Evolutionary conservation across 805 yeast genomes (phyloP).

Genomic region (Yarrowia sp.): DNA sequence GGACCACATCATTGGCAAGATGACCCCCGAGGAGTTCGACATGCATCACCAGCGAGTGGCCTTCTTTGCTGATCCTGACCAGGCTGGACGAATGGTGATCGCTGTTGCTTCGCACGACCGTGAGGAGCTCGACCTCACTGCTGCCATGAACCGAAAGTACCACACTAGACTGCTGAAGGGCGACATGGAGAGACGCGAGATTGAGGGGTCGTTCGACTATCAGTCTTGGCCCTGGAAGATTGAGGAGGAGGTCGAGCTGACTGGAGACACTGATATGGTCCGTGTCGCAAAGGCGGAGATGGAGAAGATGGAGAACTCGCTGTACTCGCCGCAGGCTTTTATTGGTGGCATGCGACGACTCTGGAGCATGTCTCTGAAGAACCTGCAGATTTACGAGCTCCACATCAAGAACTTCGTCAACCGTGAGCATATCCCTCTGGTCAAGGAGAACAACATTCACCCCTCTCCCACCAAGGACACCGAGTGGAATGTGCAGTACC

Average conservation of each 20-base stretch:
- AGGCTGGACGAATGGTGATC: constrained; percentile 13
- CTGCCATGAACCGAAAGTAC: constrained; percentile 13
- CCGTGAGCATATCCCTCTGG: not conserved
- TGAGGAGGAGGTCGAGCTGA: not conserved
- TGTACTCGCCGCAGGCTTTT: not conserved
- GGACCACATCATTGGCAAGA: constrained; percentile 30
- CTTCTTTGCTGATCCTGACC: constrained; percentile 9
- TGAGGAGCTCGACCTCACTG: not conserved
- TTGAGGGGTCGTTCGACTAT: not conserved
- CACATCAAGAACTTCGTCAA: constrained; percentile 19
- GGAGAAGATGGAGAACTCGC: not conserved
- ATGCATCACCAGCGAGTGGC: constrained; percentile 2
- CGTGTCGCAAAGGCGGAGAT: not conserved
- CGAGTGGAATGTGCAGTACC: constrained; percentile 22
- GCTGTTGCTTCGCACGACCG: constrained; percentile 4
- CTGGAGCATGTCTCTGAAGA: not conserved
- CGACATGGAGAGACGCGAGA: not conserved
- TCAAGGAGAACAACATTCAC: not conserved
- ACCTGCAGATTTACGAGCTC: not conserved
- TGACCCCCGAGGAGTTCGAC: not conserved
- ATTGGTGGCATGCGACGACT: not conserved
- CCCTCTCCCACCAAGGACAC: constrained; percentile 13
- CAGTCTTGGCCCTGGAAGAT: constrained; percentile 18
- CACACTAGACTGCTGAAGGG: not conserved
- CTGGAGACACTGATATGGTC: no score